Base-by-base conservation (phyloP, 2,329 filamentous ascomycete species). In the Arthrinium phaeospermum region DNA sequence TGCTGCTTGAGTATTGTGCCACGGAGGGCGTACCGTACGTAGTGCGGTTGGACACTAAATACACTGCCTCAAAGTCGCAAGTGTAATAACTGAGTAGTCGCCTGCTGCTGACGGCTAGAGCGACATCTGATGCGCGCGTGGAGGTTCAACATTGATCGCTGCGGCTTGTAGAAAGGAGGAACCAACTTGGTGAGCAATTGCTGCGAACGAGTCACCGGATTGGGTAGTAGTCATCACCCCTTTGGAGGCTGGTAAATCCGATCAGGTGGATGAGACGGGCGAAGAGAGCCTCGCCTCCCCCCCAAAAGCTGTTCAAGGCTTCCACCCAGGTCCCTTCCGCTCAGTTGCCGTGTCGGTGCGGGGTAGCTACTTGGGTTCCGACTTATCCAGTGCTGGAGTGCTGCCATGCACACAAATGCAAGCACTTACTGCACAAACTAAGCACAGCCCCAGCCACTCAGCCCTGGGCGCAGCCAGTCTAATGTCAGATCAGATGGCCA, bases 31-130 rank as follows among this genome's bases (percentile, higher is more conserved):
- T 49, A 49, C 53, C 27, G 27, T 10, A 34, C 27, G 27, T 4
- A 34, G 53, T 61, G 53, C 22, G 30, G 30, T 34, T 16, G 7
- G 22, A 22, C 53, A 34, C 27, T 30, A 30, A 30, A 30, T 30
- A 30, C 27, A 30, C 53, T 22, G 8, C 57, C 57, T 41, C 34
- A 41, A 41, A 30, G 30, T 30, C 34, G 22, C 34, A 64, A 64
- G 57, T 64, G 57, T 64, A 64, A 57, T 57, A 57, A 61, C 16
- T n/a, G 6, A 24, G 8, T 64, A n/a, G 30, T 64, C 57, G 34
- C 34, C 34, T n/a, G 34, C 57, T 41, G 30, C 34, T n/a, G 34
- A 34, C n/a, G 16, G 5, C 34, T 41, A 61, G 53, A 61, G 53
- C 53, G 53, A 61, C 53, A 61, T 19, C 12, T 14, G 53, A 34